These are phyloP conservation scores for Aspergillus carbonarius DNA, from an alignment of 2,329 filamentous ascomycete genomes.

Conservation along the genomic window DNA sequence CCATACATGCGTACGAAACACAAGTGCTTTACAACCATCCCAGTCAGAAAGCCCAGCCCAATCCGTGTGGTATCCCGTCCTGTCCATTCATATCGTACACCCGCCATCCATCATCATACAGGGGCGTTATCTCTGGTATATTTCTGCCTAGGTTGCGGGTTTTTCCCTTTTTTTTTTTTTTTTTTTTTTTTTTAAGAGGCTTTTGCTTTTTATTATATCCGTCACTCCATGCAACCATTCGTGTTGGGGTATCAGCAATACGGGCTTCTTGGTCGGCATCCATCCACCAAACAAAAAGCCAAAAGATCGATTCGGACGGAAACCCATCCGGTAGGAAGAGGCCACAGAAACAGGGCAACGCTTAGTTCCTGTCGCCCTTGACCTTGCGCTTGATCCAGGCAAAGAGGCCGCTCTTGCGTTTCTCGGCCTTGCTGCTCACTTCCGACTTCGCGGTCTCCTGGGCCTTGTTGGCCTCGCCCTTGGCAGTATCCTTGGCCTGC, in stretches of 20 bases:
- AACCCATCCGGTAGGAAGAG: conserved; percentile 1
- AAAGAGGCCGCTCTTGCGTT: conserved; percentile 28
- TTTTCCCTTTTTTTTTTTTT: conserved; percentile 1
- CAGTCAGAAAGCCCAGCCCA: conserved; percentile 5
- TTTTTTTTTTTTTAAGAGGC: neutral
- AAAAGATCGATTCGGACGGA: neutral
- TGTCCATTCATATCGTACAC: conserved; percentile 17
- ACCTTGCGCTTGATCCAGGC: conserved; percentile 32
- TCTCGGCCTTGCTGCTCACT: conserved; percentile 19
- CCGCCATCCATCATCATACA: conserved; percentile 5
- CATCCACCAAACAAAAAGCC: conserved; percentile 8
- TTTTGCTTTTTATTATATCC: neutral
- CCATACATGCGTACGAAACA: conserved; percentile 2
- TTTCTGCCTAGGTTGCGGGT: neutral
- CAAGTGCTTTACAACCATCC: conserved; percentile 4
- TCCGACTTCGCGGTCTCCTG: conserved; percentile 12
- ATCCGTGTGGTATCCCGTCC: conserved; percentile 14
- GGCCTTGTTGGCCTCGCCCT: conserved; percentile 9
- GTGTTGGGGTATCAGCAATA: conserved; percentile 18
- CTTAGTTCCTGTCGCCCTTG: conserved; percentile 17
- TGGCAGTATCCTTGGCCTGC: conserved; percentile 14
- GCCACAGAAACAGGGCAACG: conserved; percentile 2
- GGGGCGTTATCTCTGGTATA: neutral
- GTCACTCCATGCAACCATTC: conserved; percentile 5
- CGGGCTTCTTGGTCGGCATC: conserved; percentile 8